These are phyloP conservation scores for Allantophomopsis lycopodina DNA, from an alignment of 2,329 filamentous ascomycete species.

Conservation along the genomic window DNA sequence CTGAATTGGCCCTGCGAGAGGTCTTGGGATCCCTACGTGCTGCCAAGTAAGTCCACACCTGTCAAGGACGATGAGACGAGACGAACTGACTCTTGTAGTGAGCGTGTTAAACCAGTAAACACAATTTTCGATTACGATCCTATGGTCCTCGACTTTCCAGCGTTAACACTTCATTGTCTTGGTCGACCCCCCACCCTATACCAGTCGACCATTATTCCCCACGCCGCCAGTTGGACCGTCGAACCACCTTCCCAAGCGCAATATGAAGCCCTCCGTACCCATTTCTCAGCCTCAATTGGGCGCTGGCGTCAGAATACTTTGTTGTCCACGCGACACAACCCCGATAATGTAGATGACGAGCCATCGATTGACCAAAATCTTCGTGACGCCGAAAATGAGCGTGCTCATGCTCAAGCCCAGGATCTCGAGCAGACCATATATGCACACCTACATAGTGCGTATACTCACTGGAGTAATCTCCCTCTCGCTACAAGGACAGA, in stretches of 20 bases:
- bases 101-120: slow-evolving; percentile 38
- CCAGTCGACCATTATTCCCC: slow-evolving; percentile 61
- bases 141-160: slow-evolving; percentile 72
- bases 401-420: slow-evolving; percentile 18
- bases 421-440: slow-evolving; percentile 53
- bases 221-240: slow-evolving; percentile 69
- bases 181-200: slow-evolving; percentile 72
- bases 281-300: slow-evolving; percentile 53
- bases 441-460: slow-evolving; percentile 66
- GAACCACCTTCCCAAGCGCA: slow-evolving; percentile 62
- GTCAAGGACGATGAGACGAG: too few relatives aligned
- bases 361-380: slow-evolving; percentile 10
- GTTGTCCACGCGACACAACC: slow-evolving; percentile 30
- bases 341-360: slow-evolving; percentile 14
- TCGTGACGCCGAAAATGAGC: slow-evolving; percentile 19
- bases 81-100: slow-evolving; percentile 21
- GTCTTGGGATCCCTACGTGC: slow-evolving; percentile 69
- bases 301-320: slow-evolving; percentile 43
- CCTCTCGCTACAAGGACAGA: slow-evolving; percentile 39
- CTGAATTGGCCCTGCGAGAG: slow-evolving; percentile 75
- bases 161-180: slow-evolving; percentile 70
- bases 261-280: slow-evolving; percentile 54
- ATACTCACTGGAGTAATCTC: slow-evolving; percentile 60
- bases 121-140: slow-evolving; percentile 71
- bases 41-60: slow-evolving; percentile 51